Percentiles rank a stretch among this genome's conserved stretches.
These are phyloP conservation scores for Backusella psychrophila DNA, from an alignment of 192 early-diverging fungal species.

Conservation along the genomic window DNA sequence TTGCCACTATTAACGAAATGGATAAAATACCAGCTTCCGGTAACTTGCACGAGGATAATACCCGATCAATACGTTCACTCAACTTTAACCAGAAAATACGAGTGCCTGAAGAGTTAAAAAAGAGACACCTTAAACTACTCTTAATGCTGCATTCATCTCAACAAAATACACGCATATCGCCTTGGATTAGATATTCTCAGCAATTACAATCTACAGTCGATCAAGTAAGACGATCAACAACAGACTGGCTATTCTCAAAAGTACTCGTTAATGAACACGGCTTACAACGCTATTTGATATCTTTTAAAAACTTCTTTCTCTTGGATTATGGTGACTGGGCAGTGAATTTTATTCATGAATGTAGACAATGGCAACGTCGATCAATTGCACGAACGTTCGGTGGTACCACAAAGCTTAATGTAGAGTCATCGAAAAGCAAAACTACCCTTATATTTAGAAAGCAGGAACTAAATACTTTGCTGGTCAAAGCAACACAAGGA, in stretches of 20 bases:
- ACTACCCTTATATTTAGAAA: conserved; percentile 27
- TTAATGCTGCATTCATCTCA: conserved; percentile 13
- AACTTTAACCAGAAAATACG: conserved; percentile 15
- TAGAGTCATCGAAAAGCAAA: background rate
- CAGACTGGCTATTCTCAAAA: conserved; percentile 60
- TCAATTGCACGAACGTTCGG: conserved; percentile 2
- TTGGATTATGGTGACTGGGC: conserved; percentile 63
- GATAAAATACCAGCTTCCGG: conserved; percentile 24
- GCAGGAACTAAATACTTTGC: conserved; percentile 41
- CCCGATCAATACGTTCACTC: background rate
- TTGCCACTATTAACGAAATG: conserved; percentile 45
- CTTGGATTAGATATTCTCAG: conserved; percentile 26
- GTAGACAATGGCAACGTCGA: conserved; percentile 31
- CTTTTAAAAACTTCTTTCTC: conserved; percentile 59
- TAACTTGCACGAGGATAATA: background rate
- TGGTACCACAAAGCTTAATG: background rate
- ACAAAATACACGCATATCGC: background rate
- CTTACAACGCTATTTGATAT: conserved; percentile 48
- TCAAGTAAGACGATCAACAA: conserved; percentile 52
- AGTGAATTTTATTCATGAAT: conserved; percentile 52
- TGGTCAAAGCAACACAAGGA: conserved; percentile 33
- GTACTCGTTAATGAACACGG: conserved; percentile 64
- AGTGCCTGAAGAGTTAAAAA: conserved; percentile 20
- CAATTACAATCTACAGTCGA: conserved; percentile 42
- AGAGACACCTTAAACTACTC: conserved; percentile 21